These are phyloP conservation scores for Smittium culicis DNA, from an alignment of 371 early-diverging fungal species.

Conservation along the genomic window DNA sequence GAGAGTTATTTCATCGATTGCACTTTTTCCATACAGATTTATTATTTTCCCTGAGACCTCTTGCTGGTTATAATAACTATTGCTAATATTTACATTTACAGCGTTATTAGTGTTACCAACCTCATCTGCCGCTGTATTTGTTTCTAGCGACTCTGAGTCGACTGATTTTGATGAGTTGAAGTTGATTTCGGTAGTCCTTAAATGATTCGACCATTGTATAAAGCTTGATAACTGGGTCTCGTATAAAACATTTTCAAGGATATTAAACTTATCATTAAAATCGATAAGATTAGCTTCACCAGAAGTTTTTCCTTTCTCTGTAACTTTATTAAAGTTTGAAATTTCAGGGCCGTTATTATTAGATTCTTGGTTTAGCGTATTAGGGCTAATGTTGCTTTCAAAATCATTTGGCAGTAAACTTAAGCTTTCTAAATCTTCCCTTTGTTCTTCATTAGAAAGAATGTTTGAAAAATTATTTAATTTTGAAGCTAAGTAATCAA, in stretches of 20 bases:
- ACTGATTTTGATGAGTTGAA: not conserved
- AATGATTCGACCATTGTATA: not conserved
- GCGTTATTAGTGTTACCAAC: not conserved
- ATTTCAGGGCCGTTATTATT: not conserved
- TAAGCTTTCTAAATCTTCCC: not conserved
- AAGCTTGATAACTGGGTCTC: constrained; percentile 2
- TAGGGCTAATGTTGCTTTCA: not conserved
- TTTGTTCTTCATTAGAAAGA: not conserved
- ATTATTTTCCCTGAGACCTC: constrained; percentile 3
- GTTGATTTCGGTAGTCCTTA: not conserved
- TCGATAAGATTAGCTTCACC: not conserved
- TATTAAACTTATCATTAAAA: not conserved
- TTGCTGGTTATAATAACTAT: constrained; percentile 9
- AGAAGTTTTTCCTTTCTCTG: not conserved
- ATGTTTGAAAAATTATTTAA: not conserved
- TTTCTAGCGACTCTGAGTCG: not conserved
- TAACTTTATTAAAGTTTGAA: not conserved
- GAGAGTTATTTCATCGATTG: not conserved
- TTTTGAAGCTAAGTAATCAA: constrained; percentile 3
- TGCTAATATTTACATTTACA: not conserved
- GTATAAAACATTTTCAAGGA: not conserved
- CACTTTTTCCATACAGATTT: constrained; percentile 1
- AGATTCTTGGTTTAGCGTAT: not conserved
- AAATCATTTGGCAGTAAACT: not conserved
- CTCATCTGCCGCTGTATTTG: not conserved